Evolutionary conservation across 2,329 filamentous ascomycete genomes (phyloP), one percentile per base, ranked within the genome.

Genomic region (Cucurbitaria berberidis): DNA sequence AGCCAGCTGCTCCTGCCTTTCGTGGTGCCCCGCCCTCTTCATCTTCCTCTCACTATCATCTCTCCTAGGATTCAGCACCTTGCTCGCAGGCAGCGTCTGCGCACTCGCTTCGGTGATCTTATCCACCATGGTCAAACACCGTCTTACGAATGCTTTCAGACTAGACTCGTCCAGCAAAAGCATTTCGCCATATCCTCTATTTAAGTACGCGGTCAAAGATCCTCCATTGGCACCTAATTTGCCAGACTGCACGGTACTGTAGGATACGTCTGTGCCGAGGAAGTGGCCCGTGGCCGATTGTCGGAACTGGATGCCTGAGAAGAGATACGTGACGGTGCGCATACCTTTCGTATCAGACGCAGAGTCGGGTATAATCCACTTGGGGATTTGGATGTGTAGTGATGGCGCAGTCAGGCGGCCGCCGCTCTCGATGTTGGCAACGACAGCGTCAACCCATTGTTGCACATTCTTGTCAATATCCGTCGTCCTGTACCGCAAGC

Each of bases 351-450:
- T 44, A 35, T 62, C 44, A 0, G 42, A 41, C 15, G 58, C 22
- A 24, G 45, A 53, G 16, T 61, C 66, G 3, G 55, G 59, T 5
- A 74, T 61, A 0, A 60, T 60, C 68, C 68, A 72, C 22, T 54
- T 61, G 5, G 73, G 73, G 9, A 76, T 66, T 0, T 61, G 39
- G 7, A 76, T 41, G 10, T 16, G 51, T 3, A 74, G 47, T 0
- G 56, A 51, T 3, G 72, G 73, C 1, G 72, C 72, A 8, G 59
- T 64, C 7, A 75, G 60, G 3, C 63, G 60, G 5, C 51, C 64
- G 2, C 68, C 68, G 35, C 69, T 67, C 22, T 62, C 47, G 16
- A 74, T 64, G 34, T 72, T 70, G 8, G 56, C 53, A 11, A 43
- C 24, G 5, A 71, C 60, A 10, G 53, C 42, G 11, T 55, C 50